phyloP scores from a whole-genome alignment of 2,329 filamentous ascomycete genomes.

The Aspergillus ustus region DNA sequence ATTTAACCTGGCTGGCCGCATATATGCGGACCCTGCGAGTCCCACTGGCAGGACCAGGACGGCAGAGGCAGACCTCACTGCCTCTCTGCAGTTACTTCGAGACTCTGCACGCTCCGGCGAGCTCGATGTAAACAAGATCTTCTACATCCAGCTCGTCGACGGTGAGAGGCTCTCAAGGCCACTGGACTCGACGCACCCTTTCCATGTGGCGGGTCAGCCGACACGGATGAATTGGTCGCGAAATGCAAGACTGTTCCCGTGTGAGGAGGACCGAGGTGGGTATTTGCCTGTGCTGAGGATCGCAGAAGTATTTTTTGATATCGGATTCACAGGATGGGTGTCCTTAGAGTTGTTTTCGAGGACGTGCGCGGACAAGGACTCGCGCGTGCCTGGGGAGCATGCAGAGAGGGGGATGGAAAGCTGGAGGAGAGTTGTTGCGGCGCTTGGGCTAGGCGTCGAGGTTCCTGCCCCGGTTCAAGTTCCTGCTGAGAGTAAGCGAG shows the following conservation, averaged over 20 bases:
- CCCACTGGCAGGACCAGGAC: slow-evolving; percentile 56
- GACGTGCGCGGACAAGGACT: slow-evolving; percentile 58
- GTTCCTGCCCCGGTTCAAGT: slow-evolving; percentile 1
- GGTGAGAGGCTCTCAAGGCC: slow-evolving; percentile 67
- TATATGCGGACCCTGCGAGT: slow-evolving; percentile 70
- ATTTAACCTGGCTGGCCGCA: slow-evolving; percentile 74
- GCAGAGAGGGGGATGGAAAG: slow-evolving; percentile 56
- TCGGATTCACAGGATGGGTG: slow-evolving; percentile 69
- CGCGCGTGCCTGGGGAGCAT: slow-evolving; percentile 59
- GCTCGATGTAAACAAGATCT: slow-evolving; percentile 68
- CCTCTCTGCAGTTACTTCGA: slow-evolving; percentile 53
- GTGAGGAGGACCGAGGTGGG: slow-evolving; percentile 64
- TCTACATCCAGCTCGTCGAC: slow-evolving; percentile 78
- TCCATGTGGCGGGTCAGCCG: slow-evolving; percentile 62
- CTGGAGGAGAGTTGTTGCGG: slow-evolving; percentile 55
- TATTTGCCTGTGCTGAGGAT: slow-evolving; percentile 71
- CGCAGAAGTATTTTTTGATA: slow-evolving; percentile 63
- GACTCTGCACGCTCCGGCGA: slow-evolving; percentile 52
- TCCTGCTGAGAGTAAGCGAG: neutral
- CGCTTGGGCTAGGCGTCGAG: slow-evolving; percentile 16
- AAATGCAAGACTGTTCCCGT: slow-evolving; percentile 73
- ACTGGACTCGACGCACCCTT: slow-evolving; percentile 61
- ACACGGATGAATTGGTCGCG: slow-evolving; percentile 77
- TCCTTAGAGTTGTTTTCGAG: slow-evolving; percentile 73
- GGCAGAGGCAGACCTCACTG: slow-evolving; percentile 60